Evolutionary conservation across 805 yeast species (phyloP), one percentile per base, ranked within the genome.

Genomic region (Myxozyma vanderwaltii): DNA sequence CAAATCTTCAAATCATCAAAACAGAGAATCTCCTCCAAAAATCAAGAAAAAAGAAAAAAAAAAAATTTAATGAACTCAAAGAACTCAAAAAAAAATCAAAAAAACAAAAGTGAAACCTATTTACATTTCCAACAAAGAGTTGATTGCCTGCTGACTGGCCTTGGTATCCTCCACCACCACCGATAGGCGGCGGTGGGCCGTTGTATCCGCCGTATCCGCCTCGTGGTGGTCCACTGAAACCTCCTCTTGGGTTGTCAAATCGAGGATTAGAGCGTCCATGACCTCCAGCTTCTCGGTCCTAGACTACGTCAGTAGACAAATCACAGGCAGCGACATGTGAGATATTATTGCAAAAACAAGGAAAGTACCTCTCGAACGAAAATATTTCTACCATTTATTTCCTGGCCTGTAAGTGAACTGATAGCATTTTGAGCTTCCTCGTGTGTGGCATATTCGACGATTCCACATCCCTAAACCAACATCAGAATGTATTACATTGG

Each of bases 381-480:
- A 45, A 91, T 86, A 68, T 83, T 86, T 73, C 97, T 85, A 13
- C 90, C 95, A 69, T 78, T 74, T 63, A 85, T 81, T 36, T 76
- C 77, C 31, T 84, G 78, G 69, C 88, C 85, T 74, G 88, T 87
- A 68, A 79, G 86, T 67, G 82, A 78, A 54, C 78, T 75, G 68
- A 91, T 89, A 12, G 97, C 97, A 24, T 76, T 79, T 48, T 78
- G 79, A 4, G 89, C 96, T 56, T 84, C 86, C 17, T 81, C 85
- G 60, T 79, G 78, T 58, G 77, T 77, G 12, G 83, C 77, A 69
- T 86, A 91, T 73, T 91, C 97, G 43, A 91, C 96, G 24, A 96
- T 89, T 41, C 77, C 76, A 56, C 74, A 71, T 6, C 75, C 76
- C 51, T 49, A 35, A n/a, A 40, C 8, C 35, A 51, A 44, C 12